These are phyloP conservation scores for Alternaria angustiovoidea DNA, from an alignment of 2,329 filamentous ascomycete species.

Conservation along the genomic window DNA sequence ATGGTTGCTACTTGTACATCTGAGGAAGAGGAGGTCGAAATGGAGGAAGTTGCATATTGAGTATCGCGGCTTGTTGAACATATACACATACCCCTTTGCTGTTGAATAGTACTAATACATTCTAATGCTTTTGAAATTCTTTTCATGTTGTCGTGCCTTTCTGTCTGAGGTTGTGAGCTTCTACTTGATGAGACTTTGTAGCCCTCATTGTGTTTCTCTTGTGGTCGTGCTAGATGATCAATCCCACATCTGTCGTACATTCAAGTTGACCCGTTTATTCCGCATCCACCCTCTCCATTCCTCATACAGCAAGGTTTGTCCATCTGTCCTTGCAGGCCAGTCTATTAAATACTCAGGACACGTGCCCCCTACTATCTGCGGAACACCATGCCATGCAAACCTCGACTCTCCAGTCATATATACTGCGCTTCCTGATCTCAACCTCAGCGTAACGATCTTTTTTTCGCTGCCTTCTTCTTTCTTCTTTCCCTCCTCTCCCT, in stretches of 20 bases:
- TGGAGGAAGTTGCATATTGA: neutral
- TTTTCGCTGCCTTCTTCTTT: slow-evolving; percentile 27
- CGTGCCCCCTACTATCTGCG: slow-evolving; percentile 80
- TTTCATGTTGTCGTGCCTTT: neutral
- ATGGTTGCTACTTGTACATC: neutral
- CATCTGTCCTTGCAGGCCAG: slow-evolving; percentile 69
- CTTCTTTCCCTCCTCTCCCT: neutral
- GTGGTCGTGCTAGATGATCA: slow-evolving; percentile 3
- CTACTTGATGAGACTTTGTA: too few relatives aligned
- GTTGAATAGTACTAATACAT: slow-evolving; percentile 9
- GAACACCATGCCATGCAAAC: slow-evolving; percentile 95
- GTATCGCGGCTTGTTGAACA: neutral
- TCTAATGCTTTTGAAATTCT: neutral
- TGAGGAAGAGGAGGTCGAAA: neutral
- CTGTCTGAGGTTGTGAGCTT: neutral
- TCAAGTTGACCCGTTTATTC: slow-evolving; percentile 87
- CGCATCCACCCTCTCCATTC: slow-evolving; percentile 88
- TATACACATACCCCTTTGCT: slow-evolving; percentile 6
- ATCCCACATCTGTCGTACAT: slow-evolving; percentile 86
- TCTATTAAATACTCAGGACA: slow-evolving; percentile 77
- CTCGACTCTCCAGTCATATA: slow-evolving; percentile 85
- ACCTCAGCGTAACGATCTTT: slow-evolving; percentile 36
- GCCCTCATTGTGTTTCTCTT: neutral
- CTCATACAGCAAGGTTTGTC: slow-evolving; percentile 58
- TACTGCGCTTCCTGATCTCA: slow-evolving; percentile 86